Evolutionary conservation across 805 yeast genomes (phyloP).

Genomic region (Diddensiella caesifluorescens): DNA sequence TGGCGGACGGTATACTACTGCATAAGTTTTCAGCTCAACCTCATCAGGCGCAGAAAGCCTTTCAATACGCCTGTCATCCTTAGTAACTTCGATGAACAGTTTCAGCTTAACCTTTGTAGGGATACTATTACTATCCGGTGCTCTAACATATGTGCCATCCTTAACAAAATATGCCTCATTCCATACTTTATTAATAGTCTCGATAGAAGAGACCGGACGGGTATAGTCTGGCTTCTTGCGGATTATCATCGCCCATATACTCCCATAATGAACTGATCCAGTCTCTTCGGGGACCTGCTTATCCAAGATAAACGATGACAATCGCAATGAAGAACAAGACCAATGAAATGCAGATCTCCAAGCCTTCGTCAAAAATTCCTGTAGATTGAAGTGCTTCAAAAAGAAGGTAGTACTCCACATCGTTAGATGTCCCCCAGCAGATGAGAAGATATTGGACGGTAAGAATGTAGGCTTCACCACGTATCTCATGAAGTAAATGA

Average conservation of each 20-base stretch:
- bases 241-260: constrained; percentile 39
- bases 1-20: constrained; percentile 85
- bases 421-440: not conserved
- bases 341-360: constrained; percentile 60
- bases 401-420: constrained; percentile 6
- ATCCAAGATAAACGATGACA: constrained; percentile 77
- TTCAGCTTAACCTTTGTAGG: constrained; percentile 49
- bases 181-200: constrained; percentile 41
- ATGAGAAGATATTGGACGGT: constrained; percentile 21
- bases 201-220: constrained; percentile 45
- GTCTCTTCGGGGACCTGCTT: constrained; percentile 59
- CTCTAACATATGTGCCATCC: constrained; percentile 78
- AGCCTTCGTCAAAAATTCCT: constrained; percentile 26
- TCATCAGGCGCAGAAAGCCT: constrained; percentile 37
- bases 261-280: constrained; percentile 59
- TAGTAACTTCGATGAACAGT: constrained; percentile 78
- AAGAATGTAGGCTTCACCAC: constrained; percentile 17
- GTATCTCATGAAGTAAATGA: constrained; percentile 45
- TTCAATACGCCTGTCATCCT: constrained; percentile 58
- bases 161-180: constrained; percentile 62
- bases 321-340: constrained; percentile 52
- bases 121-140: constrained; percentile 77
- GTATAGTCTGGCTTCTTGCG: constrained; percentile 49
- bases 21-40: constrained; percentile 45
- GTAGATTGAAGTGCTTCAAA: not conserved